Percentiles rank a stretch among this genome's conserved stretches.
These are phyloP conservation scores for Shiraia sp. DNA, from an alignment of 2,329 filamentous ascomycete genomes.

Conservation along the genomic window DNA sequence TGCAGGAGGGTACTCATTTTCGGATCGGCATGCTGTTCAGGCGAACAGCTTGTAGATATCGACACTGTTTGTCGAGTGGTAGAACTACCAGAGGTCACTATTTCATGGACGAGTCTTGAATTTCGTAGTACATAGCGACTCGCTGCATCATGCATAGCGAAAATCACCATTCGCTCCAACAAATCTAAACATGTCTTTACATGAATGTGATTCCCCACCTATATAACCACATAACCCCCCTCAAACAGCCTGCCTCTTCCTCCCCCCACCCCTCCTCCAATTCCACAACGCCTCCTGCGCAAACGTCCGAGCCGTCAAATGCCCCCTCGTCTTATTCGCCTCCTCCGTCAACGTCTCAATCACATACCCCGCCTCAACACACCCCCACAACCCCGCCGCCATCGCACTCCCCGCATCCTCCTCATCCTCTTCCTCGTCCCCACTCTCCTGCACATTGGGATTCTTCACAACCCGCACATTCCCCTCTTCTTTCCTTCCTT, in stretches of 20 bases:
- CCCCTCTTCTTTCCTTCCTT: slow-evolving; percentile 46
- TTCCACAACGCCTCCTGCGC: slow-evolving; percentile 90
- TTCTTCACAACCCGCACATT: slow-evolving; percentile 50
- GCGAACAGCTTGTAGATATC: too few relatives aligned
- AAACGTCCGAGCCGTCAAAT: slow-evolving; percentile 80
- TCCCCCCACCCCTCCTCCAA: slow-evolving; percentile 72
- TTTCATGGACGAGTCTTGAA: too few relatives aligned
- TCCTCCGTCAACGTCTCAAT: slow-evolving; percentile 78
- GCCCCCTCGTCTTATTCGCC: slow-evolving; percentile 67
- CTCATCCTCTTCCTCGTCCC: slow-evolving; percentile 43
- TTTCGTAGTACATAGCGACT: not conserved
- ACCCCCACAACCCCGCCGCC: slow-evolving; percentile 80
- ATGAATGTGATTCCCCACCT: not conserved
- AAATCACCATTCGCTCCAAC: too few relatives aligned
- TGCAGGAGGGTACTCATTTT: too few relatives aligned
- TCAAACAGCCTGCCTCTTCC: slow-evolving; percentile 59
- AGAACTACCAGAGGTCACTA: too few relatives aligned
- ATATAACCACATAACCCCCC: not conserved
- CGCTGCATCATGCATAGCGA: too few relatives aligned
- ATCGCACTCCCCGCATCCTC: slow-evolving; percentile 46
- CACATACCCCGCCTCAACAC: slow-evolving; percentile 75
- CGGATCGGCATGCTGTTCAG: too few relatives aligned
- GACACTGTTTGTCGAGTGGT: too few relatives aligned
- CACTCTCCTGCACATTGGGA: slow-evolving; percentile 37
- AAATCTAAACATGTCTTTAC: not conserved